Evolutionary conservation across 768 basidiomycete genomes (phyloP).

Genomic region (Phylloporus sp.): DNA sequence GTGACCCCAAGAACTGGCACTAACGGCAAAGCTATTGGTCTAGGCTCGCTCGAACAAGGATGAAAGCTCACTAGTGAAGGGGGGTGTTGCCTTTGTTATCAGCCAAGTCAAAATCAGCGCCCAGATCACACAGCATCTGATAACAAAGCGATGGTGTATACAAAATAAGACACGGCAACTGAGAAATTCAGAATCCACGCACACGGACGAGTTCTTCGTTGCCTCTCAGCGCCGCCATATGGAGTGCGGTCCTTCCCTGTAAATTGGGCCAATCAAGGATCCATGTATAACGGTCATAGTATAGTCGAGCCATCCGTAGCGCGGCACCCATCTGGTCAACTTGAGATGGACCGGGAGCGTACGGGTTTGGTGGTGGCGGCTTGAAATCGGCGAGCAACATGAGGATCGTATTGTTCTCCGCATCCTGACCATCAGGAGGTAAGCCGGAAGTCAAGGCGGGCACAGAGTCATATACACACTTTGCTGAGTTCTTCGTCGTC

Average conservation of each 20-base stretch:
- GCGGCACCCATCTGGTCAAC: slow-evolving; percentile 68
- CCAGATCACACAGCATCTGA: slow-evolving; percentile 88
- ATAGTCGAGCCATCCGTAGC: slow-evolving; percentile 82
- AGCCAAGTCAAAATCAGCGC: slow-evolving; percentile 84
- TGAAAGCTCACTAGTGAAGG: slow-evolving; percentile 75
- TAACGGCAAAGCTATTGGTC: slow-evolving; percentile 28
- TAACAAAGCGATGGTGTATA: slow-evolving; percentile 4
- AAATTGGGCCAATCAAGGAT: slow-evolving; percentile 91
- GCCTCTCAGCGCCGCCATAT: slow-evolving; percentile 83
- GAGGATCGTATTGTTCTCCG: slow-evolving; percentile 89
- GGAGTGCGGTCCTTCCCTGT: slow-evolving; percentile 86
- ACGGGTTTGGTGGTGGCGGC: slow-evolving; percentile 45
- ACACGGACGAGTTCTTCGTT: slow-evolving; percentile 88
- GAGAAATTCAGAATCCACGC: slow-evolving; percentile 29
- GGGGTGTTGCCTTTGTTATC: slow-evolving; percentile 93
- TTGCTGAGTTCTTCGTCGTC: slow-evolving; percentile 91
- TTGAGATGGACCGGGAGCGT: slow-evolving; percentile 44
- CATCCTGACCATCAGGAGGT: slow-evolving; percentile 54
- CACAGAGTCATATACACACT: slow-evolving; percentile 44
- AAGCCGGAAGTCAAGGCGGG: slow-evolving; percentile 13
- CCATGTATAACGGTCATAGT: slow-evolving; percentile 82
- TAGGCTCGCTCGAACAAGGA: not conserved
- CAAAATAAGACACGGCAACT: slow-evolving; percentile 7
- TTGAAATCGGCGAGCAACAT: slow-evolving; percentile 87
- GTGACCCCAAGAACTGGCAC: slow-evolving; percentile 87